phyloP scores from a whole-genome alignment of 306 rosid genomes.

The Urtica urens region DNA sequence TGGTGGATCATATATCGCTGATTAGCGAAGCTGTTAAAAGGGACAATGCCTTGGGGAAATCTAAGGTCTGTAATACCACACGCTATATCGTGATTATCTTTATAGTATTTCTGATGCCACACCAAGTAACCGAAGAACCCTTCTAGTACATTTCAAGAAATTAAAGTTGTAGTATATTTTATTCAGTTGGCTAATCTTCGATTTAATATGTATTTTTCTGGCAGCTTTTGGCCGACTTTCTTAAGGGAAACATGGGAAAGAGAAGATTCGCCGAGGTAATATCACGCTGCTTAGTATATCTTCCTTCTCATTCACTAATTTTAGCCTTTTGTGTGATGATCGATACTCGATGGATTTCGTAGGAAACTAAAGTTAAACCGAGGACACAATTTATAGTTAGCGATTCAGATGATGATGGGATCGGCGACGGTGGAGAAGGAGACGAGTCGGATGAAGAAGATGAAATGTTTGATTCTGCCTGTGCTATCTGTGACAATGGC shows the following conservation, averaged over 20 bases:
- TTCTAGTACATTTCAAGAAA: too few species aligned
- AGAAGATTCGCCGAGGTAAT: slow-evolving; percentile 48
- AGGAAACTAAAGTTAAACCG: slow-evolving; percentile 41
- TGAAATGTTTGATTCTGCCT: slow-evolving; percentile 66
- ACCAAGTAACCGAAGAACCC: too few species aligned
- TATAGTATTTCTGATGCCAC: too few species aligned
- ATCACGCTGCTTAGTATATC: not conserved
- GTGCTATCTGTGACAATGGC: slow-evolving; percentile 88
- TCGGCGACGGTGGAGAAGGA: slow-evolving; percentile 33
- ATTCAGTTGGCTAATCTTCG: not conserved
- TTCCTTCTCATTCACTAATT: not conserved
- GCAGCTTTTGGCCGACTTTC: slow-evolving; percentile 55
- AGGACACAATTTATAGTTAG: slow-evolving; percentile 64
- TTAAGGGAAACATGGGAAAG: slow-evolving; percentile 33
- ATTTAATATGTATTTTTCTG: slow-evolving; percentile 23
- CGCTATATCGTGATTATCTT: too few species aligned
- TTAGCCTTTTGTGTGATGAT: slow-evolving; percentile 7
- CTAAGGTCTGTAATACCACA: slow-evolving; percentile 46
- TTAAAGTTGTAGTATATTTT: not conserved
- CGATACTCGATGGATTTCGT: slow-evolving; percentile 16
- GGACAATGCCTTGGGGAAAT: slow-evolving; percentile 28
- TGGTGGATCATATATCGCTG: slow-evolving; percentile 23
- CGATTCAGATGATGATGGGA: slow-evolving; percentile 40
- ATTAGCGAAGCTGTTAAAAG: slow-evolving; percentile 30
- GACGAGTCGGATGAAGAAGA: slow-evolving; percentile 50